Evolutionary conservation across 2,329 filamentous ascomycete species (phyloP).

Genomic region (Calonectria fujianensis): DNA sequence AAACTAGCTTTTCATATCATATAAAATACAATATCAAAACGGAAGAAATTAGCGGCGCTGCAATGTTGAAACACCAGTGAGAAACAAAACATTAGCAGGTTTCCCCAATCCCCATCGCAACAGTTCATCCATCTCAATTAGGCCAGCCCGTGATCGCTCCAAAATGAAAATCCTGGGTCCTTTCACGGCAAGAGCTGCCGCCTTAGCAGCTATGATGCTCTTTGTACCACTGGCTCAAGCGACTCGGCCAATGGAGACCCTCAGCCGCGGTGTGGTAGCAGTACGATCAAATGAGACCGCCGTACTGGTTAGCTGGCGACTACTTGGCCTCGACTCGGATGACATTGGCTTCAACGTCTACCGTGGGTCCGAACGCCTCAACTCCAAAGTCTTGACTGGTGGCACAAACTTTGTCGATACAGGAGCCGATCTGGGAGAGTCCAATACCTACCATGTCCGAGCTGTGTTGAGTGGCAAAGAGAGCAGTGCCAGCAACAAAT

Average conservation of each 20-base stretch:
- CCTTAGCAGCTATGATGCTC: neutral
- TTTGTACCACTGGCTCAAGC: neutral
- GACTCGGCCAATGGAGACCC: constrained; percentile 43
- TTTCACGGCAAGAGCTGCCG: neutral
- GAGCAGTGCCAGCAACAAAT: constrained; percentile 36
- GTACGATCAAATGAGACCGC: constrained; percentile 44
- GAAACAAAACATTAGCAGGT: neutral
- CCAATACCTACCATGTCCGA: constrained; percentile 47
- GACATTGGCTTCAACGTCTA: constrained; percentile 51
- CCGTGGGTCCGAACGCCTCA: constrained; percentile 42
- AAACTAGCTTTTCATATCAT: neutral
- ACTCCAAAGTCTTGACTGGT: constrained; percentile 39
- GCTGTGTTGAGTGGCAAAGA: constrained; percentile 45
- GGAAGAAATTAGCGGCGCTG: neutral
- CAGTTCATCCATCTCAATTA: neutral
- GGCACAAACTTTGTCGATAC: constrained; percentile 50
- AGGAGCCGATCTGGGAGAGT: constrained; percentile 32
- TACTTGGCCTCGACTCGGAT: constrained; percentile 49
- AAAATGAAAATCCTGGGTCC: neutral
- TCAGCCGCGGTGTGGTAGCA: constrained; percentile 49
- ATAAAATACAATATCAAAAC: neutral
- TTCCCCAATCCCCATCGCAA: neutral
- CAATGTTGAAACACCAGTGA: neutral
- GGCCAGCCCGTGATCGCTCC: neutral
- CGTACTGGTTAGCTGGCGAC: constrained; percentile 47